A percentile compares a stretch with the other conserved stretches of the same genome.
phyloP scores from a whole-genome alignment of 129 eudicot species.

The Deinandra increscens region DNA sequence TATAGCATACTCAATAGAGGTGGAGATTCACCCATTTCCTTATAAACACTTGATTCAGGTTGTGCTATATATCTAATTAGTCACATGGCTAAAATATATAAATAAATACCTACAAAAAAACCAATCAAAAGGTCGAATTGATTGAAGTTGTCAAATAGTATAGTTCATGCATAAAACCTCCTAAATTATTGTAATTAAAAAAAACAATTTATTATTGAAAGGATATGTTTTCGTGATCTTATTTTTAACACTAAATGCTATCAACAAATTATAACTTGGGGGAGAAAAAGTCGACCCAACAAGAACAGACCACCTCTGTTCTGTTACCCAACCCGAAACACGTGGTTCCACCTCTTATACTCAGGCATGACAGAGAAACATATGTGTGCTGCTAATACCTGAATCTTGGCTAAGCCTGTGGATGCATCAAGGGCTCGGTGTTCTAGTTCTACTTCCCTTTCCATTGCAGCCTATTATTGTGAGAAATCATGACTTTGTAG shows the following conservation, averaged over 20 bases:
- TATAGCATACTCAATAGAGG: neutral
- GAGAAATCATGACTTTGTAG: neutral
- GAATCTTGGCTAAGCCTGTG: constrained; percentile 85
- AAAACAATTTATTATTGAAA: neutral
- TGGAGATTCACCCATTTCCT: neutral
- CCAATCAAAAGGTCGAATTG: neutral
- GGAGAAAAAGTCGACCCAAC: neutral
- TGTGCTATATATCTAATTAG: neutral
- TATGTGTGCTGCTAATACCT: constrained; percentile 46
- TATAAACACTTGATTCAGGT: neutral
- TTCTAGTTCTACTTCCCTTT: constrained; percentile 94
- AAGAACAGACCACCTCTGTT: neutral
- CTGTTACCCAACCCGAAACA: neutral
- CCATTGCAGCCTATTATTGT: constrained; percentile 77
- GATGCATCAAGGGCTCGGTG: constrained; percentile 94
- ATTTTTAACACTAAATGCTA: neutral
- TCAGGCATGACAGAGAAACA: constrained; percentile 6
- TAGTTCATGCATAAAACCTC: neutral
- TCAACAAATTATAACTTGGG: neutral
- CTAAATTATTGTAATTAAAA: neutral
- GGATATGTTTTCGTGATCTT: neutral
- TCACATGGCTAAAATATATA: neutral
- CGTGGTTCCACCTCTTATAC: neutral
- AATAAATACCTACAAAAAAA: neutral
- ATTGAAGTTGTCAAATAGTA: neutral